Evolutionary conservation across 306 rosid genomes (phyloP).

Genomic region (Dryas drummondii): DNA sequence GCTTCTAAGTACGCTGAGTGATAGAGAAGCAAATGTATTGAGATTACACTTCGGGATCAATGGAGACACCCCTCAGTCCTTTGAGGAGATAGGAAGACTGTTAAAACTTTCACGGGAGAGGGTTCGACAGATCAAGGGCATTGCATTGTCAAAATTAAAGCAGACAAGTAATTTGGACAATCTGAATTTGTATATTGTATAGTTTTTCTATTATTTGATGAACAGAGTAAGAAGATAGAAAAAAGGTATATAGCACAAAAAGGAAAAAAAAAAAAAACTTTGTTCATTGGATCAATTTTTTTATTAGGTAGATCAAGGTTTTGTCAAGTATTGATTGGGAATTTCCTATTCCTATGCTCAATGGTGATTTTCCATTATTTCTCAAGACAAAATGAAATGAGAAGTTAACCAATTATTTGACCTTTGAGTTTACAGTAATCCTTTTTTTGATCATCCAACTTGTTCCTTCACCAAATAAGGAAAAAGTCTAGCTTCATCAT

Average conservation of each 20-base stretch:
- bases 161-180: slow-evolving; percentile 26
- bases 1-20: slow-evolving; percentile 48
- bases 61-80: slow-evolving; percentile 56
- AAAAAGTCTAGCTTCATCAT: neutral
- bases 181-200: slow-evolving; percentile 45
- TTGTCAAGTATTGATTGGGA: neutral
- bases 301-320: neutral
- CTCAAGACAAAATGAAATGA: neutral
- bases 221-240: neutral
- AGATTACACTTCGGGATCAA: slow-evolving; percentile 58
- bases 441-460: neutral
- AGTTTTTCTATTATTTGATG: slow-evolving; percentile 18
- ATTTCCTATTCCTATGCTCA: neutral
- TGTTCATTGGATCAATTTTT: neutral
- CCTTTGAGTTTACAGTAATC: no score
- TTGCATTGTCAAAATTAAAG: slow-evolving; percentile 57
- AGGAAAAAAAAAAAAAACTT: neutral
- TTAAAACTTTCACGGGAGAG: slow-evolving; percentile 70
- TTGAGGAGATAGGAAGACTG: slow-evolving; percentile 63
- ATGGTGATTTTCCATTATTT: neutral
- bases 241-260: neutral
- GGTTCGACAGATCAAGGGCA: slow-evolving; percentile 51
- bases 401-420: neutral
- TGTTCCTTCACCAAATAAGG: neutral
- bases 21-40: slow-evolving; percentile 62